phyloP scores from a whole-genome alignment of 2,329 filamentous ascomycete genomes.

The Tolypocladium ovalisporum region DNA sequence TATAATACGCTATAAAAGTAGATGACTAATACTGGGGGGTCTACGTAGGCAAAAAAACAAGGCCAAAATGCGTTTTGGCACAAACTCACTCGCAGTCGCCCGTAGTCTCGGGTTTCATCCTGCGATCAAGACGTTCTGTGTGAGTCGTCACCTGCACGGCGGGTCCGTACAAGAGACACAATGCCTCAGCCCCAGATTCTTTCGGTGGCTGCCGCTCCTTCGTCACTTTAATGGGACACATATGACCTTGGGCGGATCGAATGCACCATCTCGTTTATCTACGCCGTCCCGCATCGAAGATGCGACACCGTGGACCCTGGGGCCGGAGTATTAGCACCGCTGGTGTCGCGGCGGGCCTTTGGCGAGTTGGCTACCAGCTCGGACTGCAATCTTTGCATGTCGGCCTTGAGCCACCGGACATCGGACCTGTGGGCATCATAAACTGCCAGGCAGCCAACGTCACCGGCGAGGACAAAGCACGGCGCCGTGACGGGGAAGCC shows the following conservation, averaged over 20 bases:
- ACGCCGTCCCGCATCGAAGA: neutral
- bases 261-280: neutral
- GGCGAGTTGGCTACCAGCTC: neutral
- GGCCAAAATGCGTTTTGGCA: no score
- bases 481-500: neutral
- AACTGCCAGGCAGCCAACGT: neutral
- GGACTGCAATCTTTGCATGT: neutral
- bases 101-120: no score
- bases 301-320: neutral
- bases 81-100: no score
- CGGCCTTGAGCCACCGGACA: neutral
- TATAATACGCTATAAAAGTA: no score
- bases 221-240: neutral
- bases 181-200: neutral
- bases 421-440: neutral
- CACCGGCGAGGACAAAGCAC: neutral
- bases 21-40: no score
- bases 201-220: neutral
- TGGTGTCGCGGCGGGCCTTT: neutral
- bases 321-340: neutral
- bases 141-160: neutral
- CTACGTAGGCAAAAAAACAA: no score
- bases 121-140: neutral
- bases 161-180: neutral
- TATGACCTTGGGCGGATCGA: neutral